These are phyloP conservation scores for Pancytospora epiphaga DNA, from an alignment of 371 early-diverging fungal species.

Conservation along the genomic window DNA sequence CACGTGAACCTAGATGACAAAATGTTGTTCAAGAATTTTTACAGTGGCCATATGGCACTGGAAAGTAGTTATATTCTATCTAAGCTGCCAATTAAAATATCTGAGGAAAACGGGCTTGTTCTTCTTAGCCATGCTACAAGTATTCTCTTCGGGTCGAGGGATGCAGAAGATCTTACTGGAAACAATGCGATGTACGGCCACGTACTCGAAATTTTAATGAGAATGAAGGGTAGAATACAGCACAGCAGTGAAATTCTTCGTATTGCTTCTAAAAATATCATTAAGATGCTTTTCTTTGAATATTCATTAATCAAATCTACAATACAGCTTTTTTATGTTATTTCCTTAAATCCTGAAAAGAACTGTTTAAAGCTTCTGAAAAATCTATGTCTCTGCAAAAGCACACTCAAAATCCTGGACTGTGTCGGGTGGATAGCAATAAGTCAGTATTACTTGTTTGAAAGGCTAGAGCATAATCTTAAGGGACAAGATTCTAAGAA, in stretches of 20 bases:
- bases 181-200: slow-evolving; percentile 36
- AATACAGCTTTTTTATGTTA: slow-evolving; percentile 31
- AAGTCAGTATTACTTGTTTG: slow-evolving; percentile 46
- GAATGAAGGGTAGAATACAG: not conserved
- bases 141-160: slow-evolving; percentile 22
- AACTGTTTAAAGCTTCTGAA: slow-evolving; percentile 17
- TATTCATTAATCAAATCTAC: slow-evolving; percentile 18
- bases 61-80: slow-evolving; percentile 21
- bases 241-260: slow-evolving; percentile 10
- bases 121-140: slow-evolving; percentile 8
- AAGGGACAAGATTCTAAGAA: slow-evolving; percentile 11
- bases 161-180: slow-evolving; percentile 10
- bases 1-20: not conserved
- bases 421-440: slow-evolving; percentile 54
- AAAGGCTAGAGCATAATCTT: slow-evolving; percentile 47
- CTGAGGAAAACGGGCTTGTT: not conserved
- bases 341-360: slow-evolving; percentile 33
- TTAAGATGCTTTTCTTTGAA: slow-evolving; percentile 50
- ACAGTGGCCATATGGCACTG: not conserved
- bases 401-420: slow-evolving; percentile 42
- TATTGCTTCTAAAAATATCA: slow-evolving; percentile 24
- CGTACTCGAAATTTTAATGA: slow-evolving; percentile 4
- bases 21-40: slow-evolving; percentile 4
- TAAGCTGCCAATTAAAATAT: not conserved
- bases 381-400: slow-evolving; percentile 8